Evolutionary conservation across 2,329 filamentous ascomycete genomes (phyloP).

Genomic region (Colletotrichum phormii): DNA sequence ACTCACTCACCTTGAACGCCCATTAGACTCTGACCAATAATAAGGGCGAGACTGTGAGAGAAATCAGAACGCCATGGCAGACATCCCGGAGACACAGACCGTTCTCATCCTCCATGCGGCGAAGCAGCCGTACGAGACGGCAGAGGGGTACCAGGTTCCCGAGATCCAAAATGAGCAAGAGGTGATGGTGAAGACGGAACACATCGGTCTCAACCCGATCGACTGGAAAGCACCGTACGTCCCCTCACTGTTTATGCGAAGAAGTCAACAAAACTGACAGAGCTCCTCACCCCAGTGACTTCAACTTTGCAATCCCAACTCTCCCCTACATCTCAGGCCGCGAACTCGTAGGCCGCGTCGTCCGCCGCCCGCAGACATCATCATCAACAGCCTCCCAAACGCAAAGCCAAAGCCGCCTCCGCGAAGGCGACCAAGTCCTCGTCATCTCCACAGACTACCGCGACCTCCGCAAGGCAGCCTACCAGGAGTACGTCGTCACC

Average conservation of each 20-base stretch:
- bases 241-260: too few relatives aligned
- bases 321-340: constrained; percentile 77
- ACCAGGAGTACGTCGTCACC: constrained; percentile 76
- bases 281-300: too few relatives aligned
- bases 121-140: constrained; percentile 61
- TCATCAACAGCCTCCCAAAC: too few relatives aligned
- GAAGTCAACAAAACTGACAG: too few relatives aligned
- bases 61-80: constrained; percentile 20
- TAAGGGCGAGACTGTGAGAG: not conserved
- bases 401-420: constrained; percentile 52
- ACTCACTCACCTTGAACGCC: not conserved
- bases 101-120: constrained; percentile 62
- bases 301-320: constrained; percentile 75
- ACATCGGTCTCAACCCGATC: constrained; percentile 80
- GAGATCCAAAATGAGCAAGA: constrained; percentile 54
- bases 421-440: constrained; percentile 68
- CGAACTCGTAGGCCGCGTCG: constrained; percentile 75
- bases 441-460: constrained; percentile 82
- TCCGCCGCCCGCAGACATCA: constrained; percentile 42
- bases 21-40: constrained; percentile 6
- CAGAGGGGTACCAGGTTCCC: constrained; percentile 58
- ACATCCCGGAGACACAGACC: constrained; percentile 49
- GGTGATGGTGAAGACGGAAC: constrained; percentile 71
- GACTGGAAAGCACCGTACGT: constrained; percentile 80
- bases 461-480: constrained; percentile 77